Evolutionary conservation across 2,329 filamentous ascomycete species (phyloP), one percentile per base, ranked within the genome.

Genomic region (Aspergillus fijiensis): DNA sequence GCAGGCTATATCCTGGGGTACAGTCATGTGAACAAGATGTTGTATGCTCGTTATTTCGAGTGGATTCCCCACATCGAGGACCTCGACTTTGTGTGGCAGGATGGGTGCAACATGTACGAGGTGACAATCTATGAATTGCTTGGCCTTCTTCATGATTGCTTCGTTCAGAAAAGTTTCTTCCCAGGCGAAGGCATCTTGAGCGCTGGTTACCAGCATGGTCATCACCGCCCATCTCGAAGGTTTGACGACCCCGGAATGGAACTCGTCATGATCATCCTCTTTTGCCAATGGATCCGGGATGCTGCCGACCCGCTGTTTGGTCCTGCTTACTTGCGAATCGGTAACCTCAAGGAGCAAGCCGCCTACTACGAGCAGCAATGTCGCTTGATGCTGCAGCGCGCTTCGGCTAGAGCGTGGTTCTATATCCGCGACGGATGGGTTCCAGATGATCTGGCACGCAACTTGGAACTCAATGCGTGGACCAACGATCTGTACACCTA

Each of bases 261-360:
- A 51, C 61, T 75, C 11, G 67, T 74, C 11, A 65, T 76, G 49
- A 59, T 58, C 6, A 68, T 73, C 31, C 58, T 69, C 27, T 74
- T 70, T 49, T 65, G 67, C 21, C 72, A 74, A 55, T 75, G 72
- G 58, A 55, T 74, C 1, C 31, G 66, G 12, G 74, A 75, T 48
- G 67, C 67, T 27, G 64, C 65, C 2, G 70, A 70, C 12, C 57
- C 63, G 12, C 52, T 70, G 25, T 65, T 68, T 27, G 47, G 64
- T 2, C 27, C 67, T 0, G 60, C 61, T 10, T 55, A 51, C 2
- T 39, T 55, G 10, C 49, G 29, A 19, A 51, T 51, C 14, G 56
- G 55, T 2, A 57, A 60, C 12, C 59, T 68, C 45, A 61, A 61
- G 5, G 53, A 59, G 4, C 51, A 60, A 5, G 55, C 69, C 35